phyloP scores from a whole-genome alignment of 2,329 filamentous ascomycete genomes.

The Bipolaris victoriae region DNA sequence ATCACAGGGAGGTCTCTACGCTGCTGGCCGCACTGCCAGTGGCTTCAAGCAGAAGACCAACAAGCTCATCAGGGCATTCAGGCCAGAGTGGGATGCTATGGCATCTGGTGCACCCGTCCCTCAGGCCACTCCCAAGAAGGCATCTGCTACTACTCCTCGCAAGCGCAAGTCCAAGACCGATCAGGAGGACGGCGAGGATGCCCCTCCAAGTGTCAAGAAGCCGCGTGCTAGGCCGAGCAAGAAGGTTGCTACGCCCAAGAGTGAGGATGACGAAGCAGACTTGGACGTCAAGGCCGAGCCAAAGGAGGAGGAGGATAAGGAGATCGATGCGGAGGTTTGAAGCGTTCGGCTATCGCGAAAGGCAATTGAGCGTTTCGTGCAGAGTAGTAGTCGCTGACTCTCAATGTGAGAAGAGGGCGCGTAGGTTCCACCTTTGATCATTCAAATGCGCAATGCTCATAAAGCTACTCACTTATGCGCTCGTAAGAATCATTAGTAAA shows the following conservation, averaged over 20 bases:
- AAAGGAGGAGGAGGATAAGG: not conserved
- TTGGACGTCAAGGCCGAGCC: constrained; percentile 2
- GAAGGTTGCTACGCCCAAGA: not conserved
- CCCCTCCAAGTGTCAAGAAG: constrained; percentile 14
- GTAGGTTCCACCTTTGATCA: no score
- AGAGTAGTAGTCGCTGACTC: not conserved
- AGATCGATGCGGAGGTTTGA: not conserved
- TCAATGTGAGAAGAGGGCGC: not conserved
- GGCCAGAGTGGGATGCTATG: constrained; percentile 23
- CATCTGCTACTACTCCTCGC: constrained; percentile 12
- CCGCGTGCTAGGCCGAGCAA: not conserved
- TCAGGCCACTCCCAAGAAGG: constrained; percentile 1
- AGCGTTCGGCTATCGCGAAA: not conserved
- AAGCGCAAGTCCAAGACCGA: constrained; percentile 31
- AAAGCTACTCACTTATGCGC: no score
- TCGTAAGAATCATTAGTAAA: no score
- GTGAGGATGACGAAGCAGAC: not conserved
- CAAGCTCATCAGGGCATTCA: constrained; percentile 19
- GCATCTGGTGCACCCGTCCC: constrained; percentile 15
- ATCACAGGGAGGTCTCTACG: constrained; percentile 25
- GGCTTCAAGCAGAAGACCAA: constrained; percentile 32
- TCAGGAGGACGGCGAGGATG: constrained; percentile 1
- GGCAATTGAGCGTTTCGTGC: not conserved
- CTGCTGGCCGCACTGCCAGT: constrained; percentile 25
- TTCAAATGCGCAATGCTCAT: no score